Evolutionary conservation across 208 protist species (phyloP), one percentile per base, ranked within the genome.

Genomic region (Wallacemonas rigidus): DNA sequence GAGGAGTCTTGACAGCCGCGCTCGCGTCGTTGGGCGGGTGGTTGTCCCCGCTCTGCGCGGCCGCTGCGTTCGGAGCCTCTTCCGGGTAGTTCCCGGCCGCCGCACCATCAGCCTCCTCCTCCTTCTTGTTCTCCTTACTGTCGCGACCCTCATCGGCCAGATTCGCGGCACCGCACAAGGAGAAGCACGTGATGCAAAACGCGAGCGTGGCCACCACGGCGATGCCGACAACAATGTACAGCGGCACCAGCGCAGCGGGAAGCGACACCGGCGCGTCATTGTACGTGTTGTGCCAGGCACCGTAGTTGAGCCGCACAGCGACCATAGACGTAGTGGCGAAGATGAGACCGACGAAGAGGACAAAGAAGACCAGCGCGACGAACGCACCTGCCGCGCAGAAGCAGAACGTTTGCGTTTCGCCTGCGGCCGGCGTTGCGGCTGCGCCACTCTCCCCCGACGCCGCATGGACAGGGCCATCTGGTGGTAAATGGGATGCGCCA

Each of bases 231-330:
- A 92, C 43, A n/a, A 94, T 75, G 62, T 82, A 91, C 44, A 90
- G 56, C 6, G 89, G 89, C 48, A 87, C 87, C 53, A 90, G 72
- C 6, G 86, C 81, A 35, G 68, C 60, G 0, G 44, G 12, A 1
- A 94, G 75, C 17, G 57, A 65, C 14, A 86, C 47, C 47, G 47
- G 43, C 2, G 80, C 74, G 54, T 71, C 76, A 14, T 11, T 54
- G 60, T 89, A 85, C 2, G 56, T 68, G 51, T 69, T 47, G 41
- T 81, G 60, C 11, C 64, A 36, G 65, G 67, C 63, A 41, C 79
- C 65, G 73, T 90, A 69, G 73, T 94, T 91, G 53, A 94, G 76
- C 6, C 86, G 83, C 50, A 84, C 82, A 12, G 69, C 75, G 2
- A 90, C 72, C 87, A 92, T 88, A 2, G 75, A 70, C 11, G 77